Base-by-base conservation (phyloP, 2,329 filamentous ascomycete genomes). In the Verticillium alfalfae region DNA sequence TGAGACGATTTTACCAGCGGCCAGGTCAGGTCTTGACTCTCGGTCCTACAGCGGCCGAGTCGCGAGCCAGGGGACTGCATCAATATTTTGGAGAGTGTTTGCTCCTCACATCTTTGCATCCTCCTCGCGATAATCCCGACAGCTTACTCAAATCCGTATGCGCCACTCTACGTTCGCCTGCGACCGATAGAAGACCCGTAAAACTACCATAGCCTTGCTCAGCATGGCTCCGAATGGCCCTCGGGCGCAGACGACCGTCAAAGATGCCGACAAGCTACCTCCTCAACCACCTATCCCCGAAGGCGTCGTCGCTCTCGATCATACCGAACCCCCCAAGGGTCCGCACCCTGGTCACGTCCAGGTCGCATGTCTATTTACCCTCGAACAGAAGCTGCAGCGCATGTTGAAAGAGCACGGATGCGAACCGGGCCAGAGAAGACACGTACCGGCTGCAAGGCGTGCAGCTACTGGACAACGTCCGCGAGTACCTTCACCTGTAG, bases 381-480 rank as follows among this genome's bases (percentile, higher is more conserved):
- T 92, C 66, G 92, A 97, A 72, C 88, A 92, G 68, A 87, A 87
- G 68, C 85, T 98, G 61, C 88, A 92, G 64, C 85, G 86, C 70
- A 88, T 88, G 73, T 83, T 96, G 62, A 81, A 83, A 55, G 84
- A 85, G 22, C 87, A 88, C 64, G 87, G 87, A 45, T 86, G 89
- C 69, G 90, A 91, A 70, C 87, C 91, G 59, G 59, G 86, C 90
- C 41, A 88, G 90, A 62, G 93, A 98, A 73, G 91, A 94, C 70
- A 86, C 79, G 64, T 87, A 92, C 66, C 88, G 94, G 59, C 78
- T 98, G 55, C 92, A 95, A 70, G 95, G 94, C 18, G 89, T 97
- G 10, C 86, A 92, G 63, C 90, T 94, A 82, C 94, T 99, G 65
- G 92, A 97, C 70, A 90, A 88, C 64, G 90, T 96, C 52, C 85